Conservation (phyloP, 257 asterid species). For the Verbena officinalis region DNA sequence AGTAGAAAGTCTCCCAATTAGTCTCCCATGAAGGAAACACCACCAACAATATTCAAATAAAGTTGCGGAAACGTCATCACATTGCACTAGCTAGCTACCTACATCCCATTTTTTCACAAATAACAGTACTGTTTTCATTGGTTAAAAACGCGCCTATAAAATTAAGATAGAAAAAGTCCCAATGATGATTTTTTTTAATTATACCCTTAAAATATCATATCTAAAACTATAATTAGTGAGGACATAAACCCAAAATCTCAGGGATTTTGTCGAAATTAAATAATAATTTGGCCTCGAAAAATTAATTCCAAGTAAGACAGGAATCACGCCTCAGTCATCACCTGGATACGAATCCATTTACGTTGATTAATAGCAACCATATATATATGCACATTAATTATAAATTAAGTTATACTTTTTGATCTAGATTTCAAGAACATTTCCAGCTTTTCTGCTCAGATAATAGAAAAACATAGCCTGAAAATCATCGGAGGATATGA, state of each 20-base stretch:
- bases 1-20: not conserved
- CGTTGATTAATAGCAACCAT: not conserved
- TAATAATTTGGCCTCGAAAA: not conserved
- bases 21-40: conserved; percentile 31
- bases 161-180: conserved; percentile 15
- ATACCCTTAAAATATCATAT: not conserved
- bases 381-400: too few relatives aligned
- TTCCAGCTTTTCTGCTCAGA: not conserved
- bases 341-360: too few relatives aligned
- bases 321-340: not conserved
- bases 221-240: too few relatives aligned
- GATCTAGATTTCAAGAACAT: not conserved
- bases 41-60: conserved; percentile 2
- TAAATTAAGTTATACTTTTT: too few relatives aligned
- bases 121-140: conserved; percentile 16
- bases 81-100: conserved; percentile 24
- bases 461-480: not conserved
- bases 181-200: too few relatives aligned
- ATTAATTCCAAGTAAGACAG: not conserved
- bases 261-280: not conserved
- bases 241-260: not conserved
- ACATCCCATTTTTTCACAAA: conserved; percentile 6
- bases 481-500: not conserved
- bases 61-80: conserved; percentile 22
- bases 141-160: not conserved